phyloP scores from a whole-genome alignment of 768 basidiomycete genomes.

The Hortiboletus flavorubellus region DNA sequence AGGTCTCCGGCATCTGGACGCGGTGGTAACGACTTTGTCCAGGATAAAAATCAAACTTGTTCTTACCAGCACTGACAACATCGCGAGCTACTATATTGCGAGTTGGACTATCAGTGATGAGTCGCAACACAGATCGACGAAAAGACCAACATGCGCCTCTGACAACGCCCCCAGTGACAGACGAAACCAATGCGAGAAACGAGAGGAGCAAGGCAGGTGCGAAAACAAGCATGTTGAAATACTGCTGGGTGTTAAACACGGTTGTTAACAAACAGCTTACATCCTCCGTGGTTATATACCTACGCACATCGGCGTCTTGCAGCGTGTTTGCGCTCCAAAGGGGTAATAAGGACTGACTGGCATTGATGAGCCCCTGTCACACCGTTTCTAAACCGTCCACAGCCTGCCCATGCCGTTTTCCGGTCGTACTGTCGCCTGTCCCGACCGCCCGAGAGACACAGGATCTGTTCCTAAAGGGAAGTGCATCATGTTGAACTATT shows the following conservation, averaged over 20 bases:
- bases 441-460: background rate
- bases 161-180: constrained; percentile 2
- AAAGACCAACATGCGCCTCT: constrained; percentile 7
- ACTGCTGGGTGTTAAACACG: background rate
- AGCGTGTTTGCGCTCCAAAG: background rate
- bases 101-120: background rate
- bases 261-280: background rate
- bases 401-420: background rate
- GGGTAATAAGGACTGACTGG: background rate
- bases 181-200: constrained; percentile 11
- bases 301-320: background rate
- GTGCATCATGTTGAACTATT: background rate
- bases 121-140: background rate
- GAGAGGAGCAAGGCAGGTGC: constrained; percentile 9
- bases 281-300: constrained; percentile 10
- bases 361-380: background rate
- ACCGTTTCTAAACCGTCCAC: background rate
- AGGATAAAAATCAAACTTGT: background rate
- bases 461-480: background rate
- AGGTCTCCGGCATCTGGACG: background rate
- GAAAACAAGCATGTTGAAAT: constrained; percentile 11
- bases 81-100: background rate
- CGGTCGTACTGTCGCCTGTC: background rate
- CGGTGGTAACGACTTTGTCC: background rate
- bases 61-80: constrained; percentile 1